phyloP scores from a whole-genome alignment of 2,329 filamentous ascomycete genomes.

The Aspergillus texensis region DNA sequence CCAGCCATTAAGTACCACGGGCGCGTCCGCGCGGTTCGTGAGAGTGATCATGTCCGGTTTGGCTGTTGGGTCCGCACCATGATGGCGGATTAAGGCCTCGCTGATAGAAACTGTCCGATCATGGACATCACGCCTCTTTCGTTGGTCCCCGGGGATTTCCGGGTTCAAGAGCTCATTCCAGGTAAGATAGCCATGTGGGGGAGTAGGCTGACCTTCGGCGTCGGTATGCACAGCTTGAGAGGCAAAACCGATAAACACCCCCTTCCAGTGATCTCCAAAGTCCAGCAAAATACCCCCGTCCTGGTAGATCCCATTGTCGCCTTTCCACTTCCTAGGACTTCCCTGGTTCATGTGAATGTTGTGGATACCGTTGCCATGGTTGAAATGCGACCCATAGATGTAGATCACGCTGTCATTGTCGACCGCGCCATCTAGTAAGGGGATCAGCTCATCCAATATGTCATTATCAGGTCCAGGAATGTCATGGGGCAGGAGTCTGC shows the following conservation, averaged over 20 bases:
- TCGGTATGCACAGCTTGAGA: conserved; percentile 23
- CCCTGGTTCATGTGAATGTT: conserved; percentile 29
- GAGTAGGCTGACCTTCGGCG: conserved; percentile 16
- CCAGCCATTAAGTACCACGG: conserved; percentile 15
- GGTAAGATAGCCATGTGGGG: background rate
- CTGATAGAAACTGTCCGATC: conserved; percentile 12
- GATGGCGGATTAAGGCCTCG: conserved; percentile 9
- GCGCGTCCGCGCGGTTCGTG: conserved; percentile 14
- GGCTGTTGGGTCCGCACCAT: background rate
- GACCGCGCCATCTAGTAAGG: conserved; percentile 17
- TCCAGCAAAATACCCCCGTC: conserved; percentile 24
- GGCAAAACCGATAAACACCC: conserved; percentile 24
- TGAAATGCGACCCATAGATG: conserved; percentile 20
- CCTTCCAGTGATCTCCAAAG: conserved; percentile 18
- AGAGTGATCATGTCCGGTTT: conserved; percentile 13
- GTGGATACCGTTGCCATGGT: conserved; percentile 15
- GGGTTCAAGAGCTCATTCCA: conserved; percentile 15
- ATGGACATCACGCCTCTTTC: background rate
- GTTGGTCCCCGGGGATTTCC: conserved; percentile 8
- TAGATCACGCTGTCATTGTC: conserved; percentile 19
- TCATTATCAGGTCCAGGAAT: conserved; percentile 31
- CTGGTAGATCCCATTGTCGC: conserved; percentile 21
- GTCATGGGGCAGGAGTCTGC: conserved; percentile 24
- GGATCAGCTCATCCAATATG: conserved; percentile 31
- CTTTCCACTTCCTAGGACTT: conserved; percentile 9